Conservation (phyloP, 148 eudicot genomes). For the Hydrangea macrophylla region DNA sequence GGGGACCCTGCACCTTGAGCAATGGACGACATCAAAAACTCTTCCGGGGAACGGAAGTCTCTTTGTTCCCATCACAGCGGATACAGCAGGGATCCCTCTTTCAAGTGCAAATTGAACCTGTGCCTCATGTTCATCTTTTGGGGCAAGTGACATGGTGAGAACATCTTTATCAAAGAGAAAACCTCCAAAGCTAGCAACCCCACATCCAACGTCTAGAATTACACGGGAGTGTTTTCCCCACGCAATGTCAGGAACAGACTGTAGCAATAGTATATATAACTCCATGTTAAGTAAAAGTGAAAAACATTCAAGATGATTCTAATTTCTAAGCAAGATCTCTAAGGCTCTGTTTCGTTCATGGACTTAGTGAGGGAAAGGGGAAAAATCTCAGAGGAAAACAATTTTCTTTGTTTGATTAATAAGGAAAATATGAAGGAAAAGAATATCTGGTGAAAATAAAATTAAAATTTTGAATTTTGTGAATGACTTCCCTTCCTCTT, state of each 20-base stretch:
- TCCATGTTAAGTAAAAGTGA: neutral
- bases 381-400: too few relatives aligned
- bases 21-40: conserved; percentile 83
- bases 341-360: too few relatives aligned
- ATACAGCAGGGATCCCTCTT: conserved; percentile 87
- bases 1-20: conserved; percentile 94
- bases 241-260: conserved; percentile 67
- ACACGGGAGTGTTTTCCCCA: conserved; percentile 92
- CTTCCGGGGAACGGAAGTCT: conserved; percentile 85
- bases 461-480: too few relatives aligned
- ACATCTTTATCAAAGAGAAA: too few relatives aligned
- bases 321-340: too few relatives aligned
- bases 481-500: too few relatives aligned
- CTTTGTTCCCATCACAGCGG: conserved; percentile 92
- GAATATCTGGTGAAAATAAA: too few relatives aligned
- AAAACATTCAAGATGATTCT: neutral
- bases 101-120: conserved; percentile 76
- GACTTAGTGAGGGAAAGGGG: too few relatives aligned
- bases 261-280: conserved; percentile 7
- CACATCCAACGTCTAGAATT: conserved; percentile 91
- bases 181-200: too few relatives aligned
- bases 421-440: too few relatives aligned
- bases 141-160: conserved; percentile 95
- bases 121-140: conserved; percentile 95
- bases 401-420: too few relatives aligned